These are phyloP conservation scores for Suillus weaverae DNA, from an alignment of 768 basidiomycete genomes.

Conservation along the genomic window DNA sequence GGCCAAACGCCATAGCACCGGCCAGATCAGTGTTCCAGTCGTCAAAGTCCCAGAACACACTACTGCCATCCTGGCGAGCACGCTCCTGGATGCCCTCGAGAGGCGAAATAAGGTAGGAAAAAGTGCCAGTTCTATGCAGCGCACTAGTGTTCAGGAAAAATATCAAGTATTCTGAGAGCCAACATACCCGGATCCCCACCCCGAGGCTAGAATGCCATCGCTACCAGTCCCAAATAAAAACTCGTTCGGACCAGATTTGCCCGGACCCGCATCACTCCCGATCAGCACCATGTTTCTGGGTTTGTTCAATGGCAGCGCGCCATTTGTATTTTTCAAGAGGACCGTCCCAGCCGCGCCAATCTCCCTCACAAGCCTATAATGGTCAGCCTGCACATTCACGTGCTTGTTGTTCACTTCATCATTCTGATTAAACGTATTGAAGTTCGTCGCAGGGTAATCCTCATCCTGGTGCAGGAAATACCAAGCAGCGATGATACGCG, in stretches of 20 bases:
- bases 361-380: conserved; percentile 64
- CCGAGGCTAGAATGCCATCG: conserved; percentile 76
- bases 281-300: conserved; percentile 54
- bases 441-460: conserved; percentile 66
- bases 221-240: conserved; percentile 52
- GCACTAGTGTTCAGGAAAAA: not conserved
- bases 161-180: no score
- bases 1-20: conserved; percentile 42
- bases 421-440: conserved; percentile 60
- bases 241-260: conserved; percentile 61
- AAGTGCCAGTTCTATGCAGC: conserved; percentile 51
- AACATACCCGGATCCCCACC: conserved; percentile 77
- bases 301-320: conserved; percentile 54
- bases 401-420: conserved; percentile 57
- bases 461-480: conserved; percentile 60
- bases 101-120: conserved; percentile 78
- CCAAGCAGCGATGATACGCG: conserved; percentile 72
- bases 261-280: conserved; percentile 61
- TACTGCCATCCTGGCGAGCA: conserved; percentile 60
- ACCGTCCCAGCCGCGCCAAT: conserved; percentile 78
- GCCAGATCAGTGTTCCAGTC: conserved; percentile 62
- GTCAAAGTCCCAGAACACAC: conserved; percentile 61
- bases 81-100: conserved; percentile 70
- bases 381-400: conserved; percentile 69
- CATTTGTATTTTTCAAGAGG: conserved; percentile 68